Percentiles rank a stretch among this genome's conserved stretches.
These are phyloP conservation scores for Periconia sp. DNA, from an alignment of 2,329 filamentous ascomycete genomes.

Conservation along the genomic window DNA sequence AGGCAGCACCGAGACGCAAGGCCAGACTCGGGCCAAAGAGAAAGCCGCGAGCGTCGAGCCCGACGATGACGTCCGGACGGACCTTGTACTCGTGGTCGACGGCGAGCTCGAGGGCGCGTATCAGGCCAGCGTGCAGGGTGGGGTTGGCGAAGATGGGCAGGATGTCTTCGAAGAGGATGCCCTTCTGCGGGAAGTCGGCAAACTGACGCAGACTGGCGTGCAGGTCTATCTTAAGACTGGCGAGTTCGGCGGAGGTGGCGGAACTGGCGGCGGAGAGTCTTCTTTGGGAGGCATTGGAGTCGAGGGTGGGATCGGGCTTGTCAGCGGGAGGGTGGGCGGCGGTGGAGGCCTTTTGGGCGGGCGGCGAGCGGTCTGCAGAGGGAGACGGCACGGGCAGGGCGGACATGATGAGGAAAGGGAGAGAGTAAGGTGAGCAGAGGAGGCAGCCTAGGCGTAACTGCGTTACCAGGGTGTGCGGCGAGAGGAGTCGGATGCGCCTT, in stretches of 20 bases:
- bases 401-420: constrained; percentile 40
- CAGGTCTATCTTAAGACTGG: constrained; percentile 69
- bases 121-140: constrained; percentile 73
- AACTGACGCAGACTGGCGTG: constrained; percentile 79
- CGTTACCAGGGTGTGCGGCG: constrained; percentile 9
- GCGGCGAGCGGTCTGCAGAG: constrained; percentile 22
- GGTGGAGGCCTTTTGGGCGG: constrained; percentile 26
- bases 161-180: constrained; percentile 97
- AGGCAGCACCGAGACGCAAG: constrained; percentile 79
- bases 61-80: constrained; percentile 83
- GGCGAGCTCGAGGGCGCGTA: constrained; percentile 86
- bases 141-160: constrained; percentile 90
- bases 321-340: constrained; percentile 40
- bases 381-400: constrained; percentile 17
- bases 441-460: constrained; percentile 17
- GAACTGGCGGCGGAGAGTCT: constrained; percentile 55
- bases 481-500: constrained; percentile 20
- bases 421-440: constrained; percentile 18
- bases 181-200: constrained; percentile 88
- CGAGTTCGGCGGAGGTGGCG: constrained; percentile 58
- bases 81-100: constrained; percentile 66
- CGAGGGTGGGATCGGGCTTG: constrained; percentile 44
- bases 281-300: constrained; percentile 55
- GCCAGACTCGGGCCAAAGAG: constrained; percentile 92
- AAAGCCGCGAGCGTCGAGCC: constrained; percentile 92